These are phyloP conservation scores for Hanseniaspora meyeri DNA, from an alignment of 805 yeast genomes.

Conservation along the genomic window DNA sequence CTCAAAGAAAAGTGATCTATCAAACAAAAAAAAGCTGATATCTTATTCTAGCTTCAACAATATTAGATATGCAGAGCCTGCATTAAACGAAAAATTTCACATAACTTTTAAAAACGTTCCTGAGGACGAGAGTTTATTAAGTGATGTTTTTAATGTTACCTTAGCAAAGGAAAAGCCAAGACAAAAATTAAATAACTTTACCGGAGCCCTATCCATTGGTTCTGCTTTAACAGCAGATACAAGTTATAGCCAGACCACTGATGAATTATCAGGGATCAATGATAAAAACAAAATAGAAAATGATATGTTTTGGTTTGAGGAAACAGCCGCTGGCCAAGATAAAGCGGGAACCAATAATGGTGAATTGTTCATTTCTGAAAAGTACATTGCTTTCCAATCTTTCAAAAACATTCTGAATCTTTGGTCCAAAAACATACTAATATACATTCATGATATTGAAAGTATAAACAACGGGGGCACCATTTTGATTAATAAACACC, in stretches of 20 bases:
- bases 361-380: conserved; percentile 65
- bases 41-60: neutral
- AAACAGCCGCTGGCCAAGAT: neutral
- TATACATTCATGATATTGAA: conserved; percentile 59
- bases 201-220: conserved; percentile 7
- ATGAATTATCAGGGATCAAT: conserved; percentile 1
- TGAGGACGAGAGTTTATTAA: conserved; percentile 57
- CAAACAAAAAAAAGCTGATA: neutral
- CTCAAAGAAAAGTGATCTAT: neutral
- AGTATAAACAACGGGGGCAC: conserved; percentile 29
- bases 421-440: conserved; percentile 73
- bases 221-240: conserved; percentile 8
- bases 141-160: conserved; percentile 76
- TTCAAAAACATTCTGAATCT: conserved; percentile 49
- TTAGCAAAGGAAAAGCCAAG: conserved; percentile 48
- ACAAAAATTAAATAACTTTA: neutral
- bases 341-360: conserved; percentile 44
- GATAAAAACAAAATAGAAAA: neutral
- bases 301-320: neutral
- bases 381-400: conserved; percentile 73
- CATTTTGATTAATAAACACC: conserved; percentile 10
- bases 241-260: neutral
- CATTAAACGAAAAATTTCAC: conserved; percentile 67
- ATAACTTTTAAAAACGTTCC: conserved; percentile 56
- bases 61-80: conserved; percentile 46